Base-by-base conservation (phyloP, 2,329 filamentous ascomycete species). In the Cordyceps farinosa region DNA sequence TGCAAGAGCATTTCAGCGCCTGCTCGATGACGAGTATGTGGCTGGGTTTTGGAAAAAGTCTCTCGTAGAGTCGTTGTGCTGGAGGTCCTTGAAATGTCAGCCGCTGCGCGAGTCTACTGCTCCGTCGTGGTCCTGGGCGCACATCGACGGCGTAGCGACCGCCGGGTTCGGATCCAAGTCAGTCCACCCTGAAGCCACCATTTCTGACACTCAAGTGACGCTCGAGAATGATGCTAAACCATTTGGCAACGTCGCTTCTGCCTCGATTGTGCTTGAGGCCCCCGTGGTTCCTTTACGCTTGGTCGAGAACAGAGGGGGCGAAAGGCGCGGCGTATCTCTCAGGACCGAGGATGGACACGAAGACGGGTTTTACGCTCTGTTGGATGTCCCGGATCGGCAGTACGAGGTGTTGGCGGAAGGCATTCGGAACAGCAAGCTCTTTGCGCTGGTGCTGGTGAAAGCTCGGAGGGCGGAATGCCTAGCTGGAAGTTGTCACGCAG, bases 121-220 rank as follows among this genome's bases (percentile, higher is more conserved):
- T 13, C 60, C 60, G 11, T 62, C 60, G 2, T 62, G 60, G 60
- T 62, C 60, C 4, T 55, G 50, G 50, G 50, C 44, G 22, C 8
- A n/a, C 17, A 44, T 62, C 34, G 44, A 56, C 34, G 52, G 60
- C 7, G 56, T 17, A 5, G 11, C 22, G 9, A 10, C 9, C 10
- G 27, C 29, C 9, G 29, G 51, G 13, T 40, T 55, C 30, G 5
- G 15, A 11, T 15, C 0, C 17, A 30, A 30, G 7, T 48, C 50
- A 5, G 5, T 48, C 13, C 5, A 8, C 17, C 13, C 15, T 7
- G 11, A 34, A 15, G 60, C 60, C 11, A 42, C 32, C 7, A 29
- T 62, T 30, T 7, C 13, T 22, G 3, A 32, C 10, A 48, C 22
- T n/a, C 51, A 44, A 8, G 34, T 56, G 29, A 48, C 8, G 3